Conservation (phyloP, 2,329 filamentous ascomycete species). For the Cladosporium sp. region DNA sequence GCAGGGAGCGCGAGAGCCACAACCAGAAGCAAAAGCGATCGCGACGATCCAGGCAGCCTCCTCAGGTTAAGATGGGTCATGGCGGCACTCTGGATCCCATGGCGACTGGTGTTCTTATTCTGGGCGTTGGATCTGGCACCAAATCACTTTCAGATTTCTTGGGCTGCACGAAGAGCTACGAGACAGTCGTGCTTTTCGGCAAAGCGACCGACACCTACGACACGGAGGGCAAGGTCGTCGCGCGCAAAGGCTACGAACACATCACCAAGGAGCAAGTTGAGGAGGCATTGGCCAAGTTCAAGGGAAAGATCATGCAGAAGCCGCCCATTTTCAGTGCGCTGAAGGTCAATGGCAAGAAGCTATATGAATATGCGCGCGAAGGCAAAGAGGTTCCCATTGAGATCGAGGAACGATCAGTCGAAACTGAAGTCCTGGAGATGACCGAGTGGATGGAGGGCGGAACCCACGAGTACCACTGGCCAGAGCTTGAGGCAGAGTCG, state of each 20-base stretch:
- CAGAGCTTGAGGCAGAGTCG: conserved; percentile 69
- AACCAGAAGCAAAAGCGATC: conserved; percentile 53
- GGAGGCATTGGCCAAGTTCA: conserved; percentile 68
- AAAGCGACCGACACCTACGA: conserved; percentile 93
- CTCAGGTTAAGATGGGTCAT: conserved; percentile 89
- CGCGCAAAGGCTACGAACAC: conserved; percentile 70
- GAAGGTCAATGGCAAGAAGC: conserved; percentile 86
- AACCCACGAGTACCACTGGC: conserved; percentile 74
- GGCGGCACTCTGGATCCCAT: conserved; percentile 93
- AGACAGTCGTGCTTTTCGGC: conserved; percentile 83
- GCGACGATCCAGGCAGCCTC: conserved; percentile 52
- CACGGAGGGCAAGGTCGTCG: conserved; percentile 75
- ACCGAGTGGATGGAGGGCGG: conserved; percentile 81
- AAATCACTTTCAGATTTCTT: conserved; percentile 77
- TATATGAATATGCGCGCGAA: conserved; percentile 93
- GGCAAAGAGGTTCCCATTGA: conserved; percentile 81
- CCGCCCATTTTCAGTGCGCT: conserved; percentile 91
- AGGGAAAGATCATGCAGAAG: conserved; percentile 80
- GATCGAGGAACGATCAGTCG: conserved; percentile 75
- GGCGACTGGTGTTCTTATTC: conserved; percentile 86
- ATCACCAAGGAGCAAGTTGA: conserved; percentile 77
- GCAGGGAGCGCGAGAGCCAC: conserved; percentile 54
- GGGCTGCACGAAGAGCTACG: conserved; percentile 87
- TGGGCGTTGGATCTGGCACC: conserved; percentile 82
- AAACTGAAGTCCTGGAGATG: conserved; percentile 72